These are phyloP conservation scores for Mortierella sp. DNA, from an alignment of 371 early-diverging fungal species.

Conservation along the genomic window DNA sequence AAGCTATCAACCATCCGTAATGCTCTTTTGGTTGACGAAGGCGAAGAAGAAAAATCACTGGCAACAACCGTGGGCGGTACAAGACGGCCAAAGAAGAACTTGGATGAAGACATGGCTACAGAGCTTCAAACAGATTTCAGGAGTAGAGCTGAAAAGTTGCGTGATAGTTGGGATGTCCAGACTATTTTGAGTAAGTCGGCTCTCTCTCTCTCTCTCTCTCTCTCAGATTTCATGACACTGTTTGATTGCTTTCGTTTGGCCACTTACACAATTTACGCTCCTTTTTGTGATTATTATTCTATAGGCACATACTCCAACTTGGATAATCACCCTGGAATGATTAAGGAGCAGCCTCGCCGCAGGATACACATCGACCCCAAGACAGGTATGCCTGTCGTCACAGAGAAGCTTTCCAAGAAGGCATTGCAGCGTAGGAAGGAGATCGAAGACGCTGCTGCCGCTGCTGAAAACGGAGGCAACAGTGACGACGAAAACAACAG, in stretches of 20 bases:
- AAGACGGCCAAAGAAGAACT: slow-evolving; percentile 47
- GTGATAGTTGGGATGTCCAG: slow-evolving; percentile 86
- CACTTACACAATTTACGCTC: not conserved
- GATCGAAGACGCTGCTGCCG: slow-evolving; percentile 43
- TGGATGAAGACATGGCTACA: slow-evolving; percentile 32
- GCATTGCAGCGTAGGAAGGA: slow-evolving; percentile 56
- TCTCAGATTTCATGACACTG: not conserved
- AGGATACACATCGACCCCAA: slow-evolving; percentile 71
- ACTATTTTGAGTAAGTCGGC: slow-evolving; percentile 69
- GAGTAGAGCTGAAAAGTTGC: slow-evolving; percentile 65
- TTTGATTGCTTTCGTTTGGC: not conserved
- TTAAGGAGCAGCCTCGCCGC: slow-evolving; percentile 66
- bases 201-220: not conserved
- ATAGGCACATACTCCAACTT: slow-evolving; percentile 82
- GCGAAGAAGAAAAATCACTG: slow-evolving; percentile 56
- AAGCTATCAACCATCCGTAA: slow-evolving; percentile 80
- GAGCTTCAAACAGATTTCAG: slow-evolving; percentile 59
- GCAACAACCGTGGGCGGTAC: slow-evolving; percentile 49
- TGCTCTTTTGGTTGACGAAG: slow-evolving; percentile 63
- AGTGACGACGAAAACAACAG: slow-evolving; percentile 33
- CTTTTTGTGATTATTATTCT: not conserved
- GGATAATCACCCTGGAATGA: slow-evolving; percentile 84
- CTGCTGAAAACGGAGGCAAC: slow-evolving; percentile 39
- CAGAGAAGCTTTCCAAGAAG: slow-evolving; percentile 60
- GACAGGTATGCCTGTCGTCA: slow-evolving; percentile 74